Evolutionary conservation across 192 early-diverging fungal species (phyloP), one percentile per base, ranked within the genome.

Genomic region (Coemansia sp.): DNA sequence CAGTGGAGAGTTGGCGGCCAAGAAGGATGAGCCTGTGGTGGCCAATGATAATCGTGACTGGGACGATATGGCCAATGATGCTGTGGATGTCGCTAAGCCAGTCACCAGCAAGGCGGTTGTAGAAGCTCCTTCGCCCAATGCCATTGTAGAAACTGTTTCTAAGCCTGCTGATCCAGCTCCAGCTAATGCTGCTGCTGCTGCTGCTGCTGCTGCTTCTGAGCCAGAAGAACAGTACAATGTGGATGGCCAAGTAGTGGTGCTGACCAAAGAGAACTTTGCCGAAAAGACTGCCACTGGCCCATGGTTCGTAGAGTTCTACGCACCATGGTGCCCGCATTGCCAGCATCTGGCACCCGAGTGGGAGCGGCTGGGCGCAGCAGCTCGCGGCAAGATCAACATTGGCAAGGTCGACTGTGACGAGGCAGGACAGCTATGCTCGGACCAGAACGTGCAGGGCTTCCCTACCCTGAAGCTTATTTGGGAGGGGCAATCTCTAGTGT

Each of bases 241-340:
- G 18, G 20, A 66, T 10, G 87, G 87, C 65, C 63, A 75, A 42
- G 78, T 82, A 5, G 61, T 85, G n/a, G 63, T 56, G n/a, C 73
- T 89, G 37, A 82, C 80, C 44, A 37, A 50, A 18, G 74, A 63
- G 52, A 82, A 67, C 67, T 86, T 85, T 67, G 71, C 74, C 9
- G 53, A 68, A 40, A 52, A 65, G 46, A 82, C 82, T 11, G 73
- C 81, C 13, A 61, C 68, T 12, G 84, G 83, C 0, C 87, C 87
- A 12, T 94, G 92, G 92, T 88, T 94, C 54, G 57, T 94, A 28
- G 82, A 91, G 72, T 94, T 94, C 71, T 91, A 88, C 70, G 90
- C 92, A 15, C 92, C 92, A 8, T 93, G 89, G 90, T 94, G 91
- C 63, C 67, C 80, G 16, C 93, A 94, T 68, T 97, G 94, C 80